Evolutionary conservation across 768 basidiomycete species (phyloP), one percentile per base, ranked within the genome.

Genomic region (Amanita thiersii): DNA sequence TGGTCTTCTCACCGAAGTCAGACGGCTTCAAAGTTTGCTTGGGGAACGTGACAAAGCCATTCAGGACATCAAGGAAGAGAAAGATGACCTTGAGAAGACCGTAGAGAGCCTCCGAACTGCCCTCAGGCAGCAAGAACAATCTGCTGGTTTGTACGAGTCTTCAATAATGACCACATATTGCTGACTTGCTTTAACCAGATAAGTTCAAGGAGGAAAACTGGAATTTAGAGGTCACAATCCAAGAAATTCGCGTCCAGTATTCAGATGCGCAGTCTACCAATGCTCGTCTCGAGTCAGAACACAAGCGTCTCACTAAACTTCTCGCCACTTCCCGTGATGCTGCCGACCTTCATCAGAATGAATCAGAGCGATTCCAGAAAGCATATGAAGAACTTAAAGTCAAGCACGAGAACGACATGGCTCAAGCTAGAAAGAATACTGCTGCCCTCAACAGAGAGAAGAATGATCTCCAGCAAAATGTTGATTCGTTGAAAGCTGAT

Each of bases 201-300:
- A 90, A 91, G 49, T 94, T 81, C 77, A 91, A 91, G 64, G 94
- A 98, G 64, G 91, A 93, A 63, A 98, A 96, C 59, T 98, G 96
- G 96, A 94, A 98, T 56, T 79, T 97, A 44, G 94, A 98, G 66
- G 91, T 97, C 37, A 75, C 77, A 11, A 67, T 91, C 20, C 94
- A 98, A 58, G 92, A 96, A 45, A 71, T 92, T 17, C 81, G 82
- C 28, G 64, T 75, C 1, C 79, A 86, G 49, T 68, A 85, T 34
- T 56, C 71, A 21, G 81, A 86, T 37, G 72, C 77, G 1, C 80
- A 87, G 48, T 61, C 79, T 12, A 68, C 79, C 5, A 62, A 72
- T 3, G 72, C 77, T 48, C 81, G 87, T 33, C 66, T 87, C 15
- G 89, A 93, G 54, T 66, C 76, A 26, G 96, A 97, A 49, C 79